Base-by-base conservation (phyloP, 1,139 yeast genomes). In the Yamadazyma triangularis region DNA sequence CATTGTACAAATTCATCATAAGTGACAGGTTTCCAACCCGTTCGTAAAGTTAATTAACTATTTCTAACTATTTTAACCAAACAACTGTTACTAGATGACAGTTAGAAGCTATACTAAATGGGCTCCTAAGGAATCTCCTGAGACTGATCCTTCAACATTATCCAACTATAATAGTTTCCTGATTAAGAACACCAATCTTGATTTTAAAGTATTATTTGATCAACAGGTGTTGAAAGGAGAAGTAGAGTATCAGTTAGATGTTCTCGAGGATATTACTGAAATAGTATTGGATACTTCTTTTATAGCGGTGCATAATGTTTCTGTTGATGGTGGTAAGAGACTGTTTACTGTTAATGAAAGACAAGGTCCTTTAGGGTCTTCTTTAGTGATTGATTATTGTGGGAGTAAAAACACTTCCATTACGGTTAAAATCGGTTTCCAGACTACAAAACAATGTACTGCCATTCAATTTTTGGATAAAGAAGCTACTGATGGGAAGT, bases 401-500 rank as follows among this genome's bases (percentile, higher is more conserved):
- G 42, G 31, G 3, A 32, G 30, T 2, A 36, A 42, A 11, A 51
- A 53, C 18, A 34, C 44, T 2, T 4, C 33, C 1, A 35, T 70
- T 24, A 39, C 44, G 5, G 52, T 87, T 19, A 45, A 52, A 19
- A 57, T 86, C 26, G 58, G 52, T 12, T 88, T 77, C 46, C 61
- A 70, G 36, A 87, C 96, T 28, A 87, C 95, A 2, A 64, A 64
- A 3, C 54, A 75, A 18, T 83, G 95, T 51, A 85, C 95, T 2
- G 96, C 95, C 2, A 62, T 87, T 41, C 96, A 88, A 57, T 88
- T 93, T 78, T 64, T 88, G 38, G 77, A 73, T 28, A 80, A 83
- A 25, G 79, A 74, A 32, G 86, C 81, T 45, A 85, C 95, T n/a
- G 81, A 80, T 31, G 94, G 91, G 19, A 72, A 76, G 42, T 63